Percentiles rank a stretch among this genome's conserved stretches.
Conservation (phyloP, 2,329 filamentous ascomycete genomes). For the Elsinoe perseae region DNA sequence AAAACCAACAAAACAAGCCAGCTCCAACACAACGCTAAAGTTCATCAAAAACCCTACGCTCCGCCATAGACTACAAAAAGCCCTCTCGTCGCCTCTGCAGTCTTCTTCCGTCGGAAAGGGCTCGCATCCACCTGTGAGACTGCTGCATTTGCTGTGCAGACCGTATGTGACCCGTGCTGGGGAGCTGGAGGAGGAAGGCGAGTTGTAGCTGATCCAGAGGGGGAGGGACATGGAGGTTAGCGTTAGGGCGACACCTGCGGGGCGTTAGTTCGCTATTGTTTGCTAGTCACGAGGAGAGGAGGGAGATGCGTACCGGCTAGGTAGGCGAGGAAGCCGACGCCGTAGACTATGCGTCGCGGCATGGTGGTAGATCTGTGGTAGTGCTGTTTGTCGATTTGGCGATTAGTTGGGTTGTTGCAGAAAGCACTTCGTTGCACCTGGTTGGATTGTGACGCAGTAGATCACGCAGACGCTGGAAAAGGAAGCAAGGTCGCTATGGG, state of each 20-base stretch:
- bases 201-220: constrained; percentile 57
- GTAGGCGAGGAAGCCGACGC: constrained; percentile 41
- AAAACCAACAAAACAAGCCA: constrained; percentile 74
- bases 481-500: neutral
- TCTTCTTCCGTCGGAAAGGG: constrained; percentile 61
- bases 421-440: neutral
- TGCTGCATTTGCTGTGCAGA: constrained; percentile 73
- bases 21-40: constrained; percentile 72
- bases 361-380: constrained; percentile 26
- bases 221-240: constrained; percentile 61
- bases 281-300: neutral
- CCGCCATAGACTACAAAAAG: constrained; percentile 90
- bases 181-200: constrained; percentile 26
- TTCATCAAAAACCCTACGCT: constrained; percentile 81
- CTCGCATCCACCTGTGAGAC: constrained; percentile 54
- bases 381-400: neutral
- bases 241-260: constrained; percentile 61
- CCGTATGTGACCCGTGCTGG: constrained; percentile 62
- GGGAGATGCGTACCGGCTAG: constrained; percentile 32
- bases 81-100: constrained; percentile 58
- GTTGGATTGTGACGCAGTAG: neutral
- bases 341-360: constrained; percentile 44
- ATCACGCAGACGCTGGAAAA: neutral
- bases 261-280: constrained; percentile 5
- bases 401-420: neutral